Conservation (phyloP, 2,329 filamentous ascomycete species). For the Lachnellula hyalina region DNA sequence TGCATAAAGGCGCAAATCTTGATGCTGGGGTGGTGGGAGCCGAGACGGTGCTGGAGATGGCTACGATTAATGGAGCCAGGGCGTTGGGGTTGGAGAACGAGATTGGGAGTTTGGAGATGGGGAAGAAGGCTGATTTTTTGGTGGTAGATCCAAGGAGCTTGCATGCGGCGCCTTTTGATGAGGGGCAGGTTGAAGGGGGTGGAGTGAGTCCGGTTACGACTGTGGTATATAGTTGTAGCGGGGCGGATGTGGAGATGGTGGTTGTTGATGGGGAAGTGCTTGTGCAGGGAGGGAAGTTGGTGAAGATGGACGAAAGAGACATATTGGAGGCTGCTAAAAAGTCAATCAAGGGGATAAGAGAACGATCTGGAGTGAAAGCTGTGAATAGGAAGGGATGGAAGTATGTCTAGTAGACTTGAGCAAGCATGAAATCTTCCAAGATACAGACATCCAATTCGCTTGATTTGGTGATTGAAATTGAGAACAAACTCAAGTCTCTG, state of each 20-base stretch:
- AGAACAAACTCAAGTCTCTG: not conserved
- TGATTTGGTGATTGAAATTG: too few species aligned
- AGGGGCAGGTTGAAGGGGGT: constrained; percentile 26
- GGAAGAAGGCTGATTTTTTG: constrained; percentile 54
- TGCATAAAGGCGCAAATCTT: constrained; percentile 40
- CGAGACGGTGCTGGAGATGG: constrained; percentile 44
- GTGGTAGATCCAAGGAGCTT: constrained; percentile 36
- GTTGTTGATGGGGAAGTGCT: constrained; percentile 27
- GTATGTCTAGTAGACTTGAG: constrained; percentile 10
- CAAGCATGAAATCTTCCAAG: not conserved
- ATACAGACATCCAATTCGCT: not conserved
- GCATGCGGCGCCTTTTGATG: constrained; percentile 34
- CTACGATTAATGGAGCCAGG: constrained; percentile 45
- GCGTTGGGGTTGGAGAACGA: constrained; percentile 46
- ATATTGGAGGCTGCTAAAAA: constrained; percentile 16
- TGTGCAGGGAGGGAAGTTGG: constrained; percentile 22
- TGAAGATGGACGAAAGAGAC: constrained; percentile 21
- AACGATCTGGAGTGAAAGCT: constrained; percentile 17
- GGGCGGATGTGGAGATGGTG: constrained; percentile 23
- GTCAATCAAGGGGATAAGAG: constrained; percentile 19
- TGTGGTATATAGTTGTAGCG: constrained; percentile 26
- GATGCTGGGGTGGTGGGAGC: constrained; percentile 41
- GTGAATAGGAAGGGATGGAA: constrained; percentile 19
- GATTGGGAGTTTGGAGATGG: constrained; percentile 47
- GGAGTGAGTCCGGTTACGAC: constrained; percentile 36